These are phyloP conservation scores for Nyctanthes arbortristis DNA, from an alignment of 257 asterid species.

Conservation along the genomic window DNA sequence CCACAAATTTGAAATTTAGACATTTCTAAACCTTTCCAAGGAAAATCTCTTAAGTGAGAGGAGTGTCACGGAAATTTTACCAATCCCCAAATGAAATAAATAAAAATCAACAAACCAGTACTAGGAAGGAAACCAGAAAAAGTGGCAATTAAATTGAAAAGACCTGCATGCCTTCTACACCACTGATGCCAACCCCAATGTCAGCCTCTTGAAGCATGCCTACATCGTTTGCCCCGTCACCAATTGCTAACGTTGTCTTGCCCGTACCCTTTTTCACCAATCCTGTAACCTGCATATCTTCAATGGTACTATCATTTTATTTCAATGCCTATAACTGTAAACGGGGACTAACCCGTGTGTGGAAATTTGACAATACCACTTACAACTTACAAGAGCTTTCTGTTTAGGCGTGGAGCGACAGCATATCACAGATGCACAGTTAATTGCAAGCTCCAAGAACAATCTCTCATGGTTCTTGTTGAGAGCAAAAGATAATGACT, in stretches of 20 bases:
- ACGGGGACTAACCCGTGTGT: neutral
- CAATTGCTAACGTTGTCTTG: conserved; percentile 82
- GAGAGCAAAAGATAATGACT: conserved; percentile 65
- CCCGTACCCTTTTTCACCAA: conserved; percentile 85
- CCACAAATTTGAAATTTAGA: neutral
- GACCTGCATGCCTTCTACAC: conserved; percentile 99
- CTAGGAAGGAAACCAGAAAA: neutral
- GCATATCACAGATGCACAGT: conserved; percentile 86
- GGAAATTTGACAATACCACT: conserved; percentile 14
- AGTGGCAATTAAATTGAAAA: neutral
- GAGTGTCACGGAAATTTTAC: too few species aligned
- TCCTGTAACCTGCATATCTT: conserved; percentile 89
- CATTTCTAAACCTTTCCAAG: neutral
- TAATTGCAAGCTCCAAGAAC: conserved; percentile 75
- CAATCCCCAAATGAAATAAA: too few species aligned
- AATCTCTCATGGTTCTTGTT: conserved; percentile 52
- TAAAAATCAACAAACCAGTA: neutral
- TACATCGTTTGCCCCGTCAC: conserved; percentile 99
- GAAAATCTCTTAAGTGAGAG: too few species aligned
- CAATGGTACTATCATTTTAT: conserved; percentile 49
- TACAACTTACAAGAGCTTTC: conserved; percentile 83
- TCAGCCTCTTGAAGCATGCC: conserved; percentile 99
- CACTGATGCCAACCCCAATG: conserved; percentile 94
- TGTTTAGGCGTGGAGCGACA: conserved; percentile 97
- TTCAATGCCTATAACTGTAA: conserved; percentile 24